Conservation (phyloP, 192 early-diverging fungal species). For the Umbelopsis isabellina region DNA sequence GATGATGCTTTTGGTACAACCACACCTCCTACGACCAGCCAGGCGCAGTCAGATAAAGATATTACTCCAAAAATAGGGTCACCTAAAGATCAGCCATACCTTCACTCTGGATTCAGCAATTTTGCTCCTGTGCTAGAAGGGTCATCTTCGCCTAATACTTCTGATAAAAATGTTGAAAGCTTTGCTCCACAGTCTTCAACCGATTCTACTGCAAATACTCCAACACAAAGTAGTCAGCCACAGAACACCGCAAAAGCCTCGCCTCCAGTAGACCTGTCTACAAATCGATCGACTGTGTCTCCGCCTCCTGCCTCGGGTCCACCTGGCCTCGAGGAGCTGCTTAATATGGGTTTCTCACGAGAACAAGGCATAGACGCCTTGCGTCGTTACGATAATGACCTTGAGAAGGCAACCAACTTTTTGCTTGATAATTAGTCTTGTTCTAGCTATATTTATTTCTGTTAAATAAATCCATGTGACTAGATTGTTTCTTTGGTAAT, state of each 20-base stretch:
- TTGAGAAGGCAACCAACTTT: slow-evolving; percentile 77
- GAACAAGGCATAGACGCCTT: slow-evolving; percentile 74
- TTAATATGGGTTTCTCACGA: slow-evolving; percentile 76
- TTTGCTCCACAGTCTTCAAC: not conserved
- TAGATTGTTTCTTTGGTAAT: too few relatives aligned
- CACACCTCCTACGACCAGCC: not conserved
- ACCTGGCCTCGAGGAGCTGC: slow-evolving; percentile 41
- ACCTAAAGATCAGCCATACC: not conserved
- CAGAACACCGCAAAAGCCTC: not conserved
- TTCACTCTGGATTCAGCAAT: not conserved
- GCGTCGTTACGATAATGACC: slow-evolving; percentile 75
- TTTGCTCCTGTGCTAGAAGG: slow-evolving; percentile 2
- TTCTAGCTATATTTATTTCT: too few relatives aligned
- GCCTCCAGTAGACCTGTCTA: not conserved
- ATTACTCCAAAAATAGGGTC: not conserved
- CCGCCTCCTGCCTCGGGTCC: not conserved
- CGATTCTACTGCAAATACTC: not conserved
- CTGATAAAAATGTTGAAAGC: not conserved
- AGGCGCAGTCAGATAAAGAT: not conserved
- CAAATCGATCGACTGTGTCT: not conserved
- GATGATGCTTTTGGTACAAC: not conserved
- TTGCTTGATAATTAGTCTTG: slow-evolving; percentile 58
- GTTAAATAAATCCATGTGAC: too few relatives aligned
- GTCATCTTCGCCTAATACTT: not conserved
- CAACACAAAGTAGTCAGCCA: not conserved